Base-by-base conservation (phyloP, 2,329 filamentous ascomycete species). In the Trichophyton verrucosum region DNA sequence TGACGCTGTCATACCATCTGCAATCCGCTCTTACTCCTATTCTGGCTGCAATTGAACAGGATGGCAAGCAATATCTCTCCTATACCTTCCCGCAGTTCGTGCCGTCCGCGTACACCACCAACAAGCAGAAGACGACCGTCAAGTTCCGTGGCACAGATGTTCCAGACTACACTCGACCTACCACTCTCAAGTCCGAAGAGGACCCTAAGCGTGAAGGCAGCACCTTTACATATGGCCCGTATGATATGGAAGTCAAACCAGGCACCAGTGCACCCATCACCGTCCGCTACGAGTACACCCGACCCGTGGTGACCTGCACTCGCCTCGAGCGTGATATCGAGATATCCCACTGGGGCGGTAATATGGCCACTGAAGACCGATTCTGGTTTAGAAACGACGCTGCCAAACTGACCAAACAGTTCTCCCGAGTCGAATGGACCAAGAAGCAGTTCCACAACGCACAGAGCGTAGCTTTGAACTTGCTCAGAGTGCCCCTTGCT, bases 341-440 rank as follows among this genome's bases (percentile, higher is more conserved):
- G 74, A 87, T 99, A 68, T 95, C 89, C 72, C 94, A 97, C 75
- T 99, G 94, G 94, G 94, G 94, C 66, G 94, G 94, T 64, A 99
- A 99, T 72, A 76, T 97, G 60, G 94, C 94, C 1, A 90, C 91
- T 57, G 94, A 99, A 77, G 94, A 99, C 77, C 85, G 89, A 61
- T 96, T 96, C 76, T 89, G 87, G 74, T 81, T 97, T 66, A 83
- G 84, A 69, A 92, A 99, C 79, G 85, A 87, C 65, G 94, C 88
- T 65, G 95, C 94, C 57, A 86, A 88, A 73, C 80, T 92, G 57
- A 81, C 82, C 38, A 79, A 80, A 61, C 83, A 86, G 40, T 92
- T 94, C 77, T 87, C 84, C 69, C 84, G 89, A 38, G 85, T 90
- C 64, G 84, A 88, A 69, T 94, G 86, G 85, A 84, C 86, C 44